Percentiles rank a stretch among this genome's conserved stretches.
phyloP scores from a whole-genome alignment of 306 rosid genomes.

The Hylodesmum podocarpum region DNA sequence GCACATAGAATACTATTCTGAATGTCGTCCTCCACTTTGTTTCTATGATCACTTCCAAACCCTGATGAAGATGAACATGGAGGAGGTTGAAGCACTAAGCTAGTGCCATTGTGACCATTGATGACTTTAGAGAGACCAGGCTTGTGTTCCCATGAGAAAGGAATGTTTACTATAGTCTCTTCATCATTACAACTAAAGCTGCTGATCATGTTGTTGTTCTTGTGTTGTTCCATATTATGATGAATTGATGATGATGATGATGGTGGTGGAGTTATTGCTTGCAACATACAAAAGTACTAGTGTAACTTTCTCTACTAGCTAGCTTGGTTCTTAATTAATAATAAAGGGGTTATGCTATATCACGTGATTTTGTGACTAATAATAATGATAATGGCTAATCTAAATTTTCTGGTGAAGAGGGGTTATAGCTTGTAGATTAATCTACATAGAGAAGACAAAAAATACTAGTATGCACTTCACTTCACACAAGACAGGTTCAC shows the following conservation, averaged over 20 bases:
- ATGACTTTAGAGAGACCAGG: conserved; percentile 51
- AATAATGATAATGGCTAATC: conserved; percentile 14
- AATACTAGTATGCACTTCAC: background rate
- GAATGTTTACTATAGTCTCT: conserved; percentile 27
- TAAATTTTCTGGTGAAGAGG: conserved; percentile 15
- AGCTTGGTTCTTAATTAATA: background rate
- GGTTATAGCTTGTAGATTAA: conserved; percentile 22
- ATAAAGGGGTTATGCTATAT: background rate
- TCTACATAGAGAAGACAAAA: conserved; percentile 8
- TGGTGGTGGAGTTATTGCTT: background rate
- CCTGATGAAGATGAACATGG: conserved; percentile 29
- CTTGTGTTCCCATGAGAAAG: conserved; percentile 64
- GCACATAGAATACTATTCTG: background rate
- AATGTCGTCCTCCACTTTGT: background rate
- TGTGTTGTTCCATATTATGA: conserved; percentile 28
- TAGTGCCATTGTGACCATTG: background rate
- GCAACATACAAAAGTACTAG: background rate
- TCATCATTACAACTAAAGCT: conserved; percentile 6
- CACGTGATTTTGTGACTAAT: conserved; percentile 20
- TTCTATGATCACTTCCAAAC: background rate
- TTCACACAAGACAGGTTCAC: background rate
- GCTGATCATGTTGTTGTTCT: conserved; percentile 8
- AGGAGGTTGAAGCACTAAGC: conserved; percentile 41
- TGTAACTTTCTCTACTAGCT: too few relatives aligned
- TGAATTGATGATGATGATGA: too few relatives aligned